Evolutionary conservation across 805 yeast species (phyloP), one percentile per base, ranked within the genome.

Genomic region (Yamadazyma sp.): DNA sequence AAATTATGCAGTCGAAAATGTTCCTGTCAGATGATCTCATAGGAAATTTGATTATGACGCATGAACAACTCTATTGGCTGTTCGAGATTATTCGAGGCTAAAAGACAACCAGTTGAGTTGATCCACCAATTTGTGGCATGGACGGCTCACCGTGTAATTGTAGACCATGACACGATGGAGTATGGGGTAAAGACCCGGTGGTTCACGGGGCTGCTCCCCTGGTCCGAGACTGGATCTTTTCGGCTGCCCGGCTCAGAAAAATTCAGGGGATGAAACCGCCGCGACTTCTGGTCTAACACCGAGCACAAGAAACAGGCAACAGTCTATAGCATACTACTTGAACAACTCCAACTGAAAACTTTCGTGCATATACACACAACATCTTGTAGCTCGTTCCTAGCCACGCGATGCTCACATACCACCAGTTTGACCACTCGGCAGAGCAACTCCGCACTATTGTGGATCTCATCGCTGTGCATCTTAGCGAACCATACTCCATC

Each of bases 401-500:
- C 28, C 21, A 11, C 33, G 20, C 20, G 33, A 8, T 11, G 8
- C n/a, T 30, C 24, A 30, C 25, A 5, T 59, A 59, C 46, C 45
- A 49, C 33, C 43, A 45, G 38, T 58, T 58, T 40, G 47, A 62
- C 40, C 43, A 43, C 1, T 40, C 47, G 22, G 47, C 62, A 35
- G 49, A 51, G 2, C 78, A 82, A 44, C 70, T 82, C 42, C 56
- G 64, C 9, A 70, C 68, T 19, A 65, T 84, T 10, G 73, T 77
- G 49, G 53, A 55, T 8, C 68, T 91, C 32, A 81, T 91, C 8
- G 77, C 82, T 27, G 69, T 67, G 8, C 93, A 90, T 57, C 67
- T 93, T 26, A 82, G 93, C 19, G 99, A 93, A 59, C 98, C 99
- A 0, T 93, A 93, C 57, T 90, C 97, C 3, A 75, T 87, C 13